Evolutionary conservation across 2,329 filamentous ascomycete species (phyloP).

Genomic region (Botrytis medusae): DNA sequence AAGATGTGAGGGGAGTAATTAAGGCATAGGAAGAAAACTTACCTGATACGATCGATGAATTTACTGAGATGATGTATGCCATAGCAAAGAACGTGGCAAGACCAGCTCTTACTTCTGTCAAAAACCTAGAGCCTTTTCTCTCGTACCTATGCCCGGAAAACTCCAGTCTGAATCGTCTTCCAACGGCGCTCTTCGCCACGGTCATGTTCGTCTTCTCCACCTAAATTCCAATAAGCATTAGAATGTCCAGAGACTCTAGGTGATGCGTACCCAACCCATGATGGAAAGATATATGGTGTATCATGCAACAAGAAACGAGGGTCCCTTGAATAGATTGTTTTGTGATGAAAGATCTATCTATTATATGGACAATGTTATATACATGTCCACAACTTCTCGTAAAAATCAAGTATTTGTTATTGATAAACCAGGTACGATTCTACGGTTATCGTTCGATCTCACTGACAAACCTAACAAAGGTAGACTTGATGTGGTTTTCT

Average conservation of each 20-base stretch:
- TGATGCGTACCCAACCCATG: conserved; percentile 38
- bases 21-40: neutral
- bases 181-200: conserved; percentile 65
- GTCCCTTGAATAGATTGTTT: neutral
- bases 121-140: conserved; percentile 67
- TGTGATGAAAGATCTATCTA: neutral
- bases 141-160: conserved; percentile 67
- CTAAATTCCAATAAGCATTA: conserved; percentile 49
- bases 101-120: conserved; percentile 81
- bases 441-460: conserved; percentile 19
- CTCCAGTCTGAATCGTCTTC: conserved; percentile 76
- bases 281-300: conserved; percentile 4
- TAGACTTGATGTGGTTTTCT: neutral
- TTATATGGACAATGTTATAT: conserved; percentile 16
- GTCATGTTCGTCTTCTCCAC: conserved; percentile 47
- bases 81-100: conserved; percentile 70
- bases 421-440: conserved; percentile 7
- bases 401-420: neutral
- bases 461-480: conserved; percentile 60
- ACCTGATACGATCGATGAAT: conserved; percentile 48
- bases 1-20: conserved; percentile 13
- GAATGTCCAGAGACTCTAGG: conserved; percentile 30
- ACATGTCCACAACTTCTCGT: neutral
- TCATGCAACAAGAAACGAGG: neutral
- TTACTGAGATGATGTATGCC: conserved; percentile 72